Percentiles rank a stretch among this genome's conserved stretches.
These are phyloP conservation scores for Akanthomyces muscarius DNA, from an alignment of 2,329 filamentous ascomycete species.

Conservation along the genomic window DNA sequence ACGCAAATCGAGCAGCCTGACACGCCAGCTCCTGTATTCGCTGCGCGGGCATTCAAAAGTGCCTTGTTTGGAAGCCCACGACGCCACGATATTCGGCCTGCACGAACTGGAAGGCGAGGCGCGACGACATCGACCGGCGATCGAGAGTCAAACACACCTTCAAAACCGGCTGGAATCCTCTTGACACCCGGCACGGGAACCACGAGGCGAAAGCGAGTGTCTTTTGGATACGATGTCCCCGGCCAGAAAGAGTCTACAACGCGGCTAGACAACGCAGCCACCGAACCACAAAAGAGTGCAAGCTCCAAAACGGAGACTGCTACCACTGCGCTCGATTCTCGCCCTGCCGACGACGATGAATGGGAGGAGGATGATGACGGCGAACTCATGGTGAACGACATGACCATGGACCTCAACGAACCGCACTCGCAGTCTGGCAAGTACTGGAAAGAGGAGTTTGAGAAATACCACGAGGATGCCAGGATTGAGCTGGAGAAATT, in stretches of 20 bases:
- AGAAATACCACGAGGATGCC: slow-evolving; percentile 68
- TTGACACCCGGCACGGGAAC: slow-evolving; percentile 61
- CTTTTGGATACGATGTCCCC: slow-evolving; percentile 56
- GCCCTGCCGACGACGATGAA: slow-evolving; percentile 35
- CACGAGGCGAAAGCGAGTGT: slow-evolving; percentile 59
- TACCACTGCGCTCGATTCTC: background rate
- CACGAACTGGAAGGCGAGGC: slow-evolving; percentile 24
- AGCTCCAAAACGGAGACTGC: background rate
- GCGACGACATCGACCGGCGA: slow-evolving; percentile 23
- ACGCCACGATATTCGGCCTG: slow-evolving; percentile 30
- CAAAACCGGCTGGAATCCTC: slow-evolving; percentile 55
- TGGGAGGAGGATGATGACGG: slow-evolving; percentile 52
- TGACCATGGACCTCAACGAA: slow-evolving; percentile 67
- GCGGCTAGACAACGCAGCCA: slow-evolving; percentile 31
- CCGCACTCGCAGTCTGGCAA: slow-evolving; percentile 70
- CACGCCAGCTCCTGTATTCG: slow-evolving; percentile 63
- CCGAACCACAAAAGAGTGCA: slow-evolving; percentile 23
- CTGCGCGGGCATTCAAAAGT: slow-evolving; percentile 60
- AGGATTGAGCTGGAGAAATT: slow-evolving; percentile 72
- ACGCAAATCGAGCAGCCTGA: slow-evolving; percentile 56
- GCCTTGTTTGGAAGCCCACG: slow-evolving; percentile 59
- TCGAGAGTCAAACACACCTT: slow-evolving; percentile 41
- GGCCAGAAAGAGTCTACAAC: slow-evolving; percentile 33
- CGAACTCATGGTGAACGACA: slow-evolving; percentile 50
- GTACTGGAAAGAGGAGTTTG: slow-evolving; percentile 77